A percentile compares a stretch with the other conserved stretches of the same genome.
Evolutionary conservation across 2,329 filamentous ascomycete species (phyloP).

Genomic region (Pseudocercospora pini-densiflorae): DNA sequence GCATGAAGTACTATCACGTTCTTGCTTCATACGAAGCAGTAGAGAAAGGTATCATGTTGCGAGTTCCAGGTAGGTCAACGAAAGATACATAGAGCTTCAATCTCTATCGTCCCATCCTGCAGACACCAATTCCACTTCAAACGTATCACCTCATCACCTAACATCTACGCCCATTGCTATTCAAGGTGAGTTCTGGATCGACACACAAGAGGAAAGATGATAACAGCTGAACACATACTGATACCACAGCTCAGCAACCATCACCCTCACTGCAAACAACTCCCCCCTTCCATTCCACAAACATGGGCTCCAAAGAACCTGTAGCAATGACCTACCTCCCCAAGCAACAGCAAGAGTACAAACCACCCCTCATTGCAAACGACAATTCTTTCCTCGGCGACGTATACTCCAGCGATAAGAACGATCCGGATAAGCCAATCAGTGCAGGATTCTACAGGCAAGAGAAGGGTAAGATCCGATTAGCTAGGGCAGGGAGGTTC

Average conservation of each 20-base stretch:
- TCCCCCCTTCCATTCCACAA: no score
- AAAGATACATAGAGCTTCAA: slow-evolving; percentile 4
- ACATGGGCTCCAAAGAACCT: not conserved
- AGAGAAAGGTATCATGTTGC: slow-evolving; percentile 3
- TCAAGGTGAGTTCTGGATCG: no score
- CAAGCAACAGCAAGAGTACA: slow-evolving; percentile 63
- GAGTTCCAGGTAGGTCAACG: not conserved
- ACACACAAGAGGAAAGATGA: no score
- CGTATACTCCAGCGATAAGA: slow-evolving; percentile 57
- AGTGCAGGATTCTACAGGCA: slow-evolving; percentile 69
- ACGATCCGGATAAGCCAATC: slow-evolving; percentile 63
- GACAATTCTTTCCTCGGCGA: slow-evolving; percentile 72
- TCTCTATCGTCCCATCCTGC: not conserved
- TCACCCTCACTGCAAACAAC: no score
- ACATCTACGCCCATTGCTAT: no score
- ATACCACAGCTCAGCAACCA: no score
- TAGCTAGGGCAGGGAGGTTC: not conserved
- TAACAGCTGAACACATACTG: no score
- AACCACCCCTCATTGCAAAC: slow-evolving; percentile 68
- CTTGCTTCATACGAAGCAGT: not conserved
- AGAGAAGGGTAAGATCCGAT: slow-evolving; percentile 56
- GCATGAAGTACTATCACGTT: slow-evolving; percentile 2
- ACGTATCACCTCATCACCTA: no score
- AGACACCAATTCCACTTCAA: no score
- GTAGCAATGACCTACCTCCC: slow-evolving; percentile 50